A percentile compares a stretch with the other conserved stretches of the same genome.
These are phyloP conservation scores for Claviceps sp. DNA, from an alignment of 2,329 filamentous ascomycete species.

Conservation along the genomic window DNA sequence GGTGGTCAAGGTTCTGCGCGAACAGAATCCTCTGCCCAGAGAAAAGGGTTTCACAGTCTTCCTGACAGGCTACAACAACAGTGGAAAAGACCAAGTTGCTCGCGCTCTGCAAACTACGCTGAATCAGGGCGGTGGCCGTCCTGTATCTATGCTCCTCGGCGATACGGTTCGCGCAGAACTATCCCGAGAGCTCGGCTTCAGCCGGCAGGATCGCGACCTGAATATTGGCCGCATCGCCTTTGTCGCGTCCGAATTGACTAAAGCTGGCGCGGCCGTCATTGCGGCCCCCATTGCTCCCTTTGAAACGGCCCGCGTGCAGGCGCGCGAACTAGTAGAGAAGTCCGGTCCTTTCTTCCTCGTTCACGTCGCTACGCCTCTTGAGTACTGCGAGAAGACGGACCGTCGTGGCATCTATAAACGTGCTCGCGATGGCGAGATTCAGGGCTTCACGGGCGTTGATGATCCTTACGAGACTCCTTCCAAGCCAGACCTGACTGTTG, in stretches of 20 bases:
- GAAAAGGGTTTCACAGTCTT: constrained; percentile 97
- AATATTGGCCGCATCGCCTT: constrained; percentile 96
- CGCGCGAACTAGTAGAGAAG: constrained; percentile 75
- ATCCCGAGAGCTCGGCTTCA: constrained; percentile 91
- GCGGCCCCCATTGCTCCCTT: constrained; percentile 93
- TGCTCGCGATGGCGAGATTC: constrained; percentile 81
- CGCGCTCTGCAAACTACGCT: constrained; percentile 92
- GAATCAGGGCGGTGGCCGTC: constrained; percentile 93
- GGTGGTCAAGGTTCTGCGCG: constrained; percentile 88
- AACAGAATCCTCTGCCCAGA: constrained; percentile 85
- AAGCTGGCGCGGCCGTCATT: constrained; percentile 86
- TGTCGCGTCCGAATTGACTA: constrained; percentile 87
- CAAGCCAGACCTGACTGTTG: constrained; percentile 74
- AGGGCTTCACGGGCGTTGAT: constrained; percentile 96
- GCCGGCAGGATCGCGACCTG: constrained; percentile 76
- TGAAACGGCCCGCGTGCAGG: constrained; percentile 61
- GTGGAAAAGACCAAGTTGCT: constrained; percentile 91
- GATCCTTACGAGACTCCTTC: constrained; percentile 83
- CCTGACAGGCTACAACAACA: constrained; percentile 93
- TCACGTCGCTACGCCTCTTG: constrained; percentile 85
- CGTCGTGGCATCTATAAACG: constrained; percentile 78
- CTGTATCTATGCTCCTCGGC: constrained; percentile 85
- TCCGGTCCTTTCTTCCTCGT: constrained; percentile 87
- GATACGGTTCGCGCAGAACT: constrained; percentile 92
- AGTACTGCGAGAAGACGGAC: constrained; percentile 90